Base-by-base conservation (phyloP, 2,329 filamentous ascomycete species). In the Immersiporthe knoxdaviesiana region DNA sequence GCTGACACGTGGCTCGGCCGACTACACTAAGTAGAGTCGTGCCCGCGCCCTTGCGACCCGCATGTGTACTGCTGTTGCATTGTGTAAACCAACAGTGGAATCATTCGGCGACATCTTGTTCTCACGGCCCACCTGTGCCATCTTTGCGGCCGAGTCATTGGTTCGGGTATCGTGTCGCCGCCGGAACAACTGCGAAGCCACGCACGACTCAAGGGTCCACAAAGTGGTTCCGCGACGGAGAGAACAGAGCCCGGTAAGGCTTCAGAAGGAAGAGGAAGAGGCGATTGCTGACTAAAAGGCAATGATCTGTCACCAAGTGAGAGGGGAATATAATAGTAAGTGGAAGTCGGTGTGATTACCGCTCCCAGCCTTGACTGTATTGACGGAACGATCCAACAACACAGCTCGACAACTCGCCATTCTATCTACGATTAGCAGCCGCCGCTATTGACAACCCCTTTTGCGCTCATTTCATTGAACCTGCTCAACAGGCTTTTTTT, bases 41-140 rank as follows among this genome's bases (percentile, higher is more conserved):
- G 14, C 50, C 35, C 6, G 24, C 52, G 14, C 27, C 52, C 52
- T 18, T 56, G 12, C 6, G 14, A 6, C 50, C 50, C 50, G 24
- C 50, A 16, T 54, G 10, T 30, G 8, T 16, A 27, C 14, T 30
- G 27, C 14, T 56, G 16, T 56, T 30, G 12, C 56, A n/a, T 32
- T 59, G 32, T 30, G 5, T 37, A 18, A 18, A 59, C 18, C 21
- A 27, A 59, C 8, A 59, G 24, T 56, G 52, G 52, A 30, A 18
- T 1, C 14, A 1, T 4, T 18, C 5, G 6, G 27, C 14, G 27
- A 14, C 18, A 16, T 27, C 3, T 27, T 5, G 14, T 41, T 68
- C 30, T 35, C n/a, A 41, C 16, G 63, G 35, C 54, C 64, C 68
- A 69, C 68, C 62, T 52, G 41, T 32, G 18, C n/a, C 8, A 12